A percentile compares a stretch with the other conserved stretches of the same genome.
These are phyloP conservation scores for Cyberlindnera xylosilytica DNA, from an alignment of 805 yeast genomes.

Conservation along the genomic window DNA sequence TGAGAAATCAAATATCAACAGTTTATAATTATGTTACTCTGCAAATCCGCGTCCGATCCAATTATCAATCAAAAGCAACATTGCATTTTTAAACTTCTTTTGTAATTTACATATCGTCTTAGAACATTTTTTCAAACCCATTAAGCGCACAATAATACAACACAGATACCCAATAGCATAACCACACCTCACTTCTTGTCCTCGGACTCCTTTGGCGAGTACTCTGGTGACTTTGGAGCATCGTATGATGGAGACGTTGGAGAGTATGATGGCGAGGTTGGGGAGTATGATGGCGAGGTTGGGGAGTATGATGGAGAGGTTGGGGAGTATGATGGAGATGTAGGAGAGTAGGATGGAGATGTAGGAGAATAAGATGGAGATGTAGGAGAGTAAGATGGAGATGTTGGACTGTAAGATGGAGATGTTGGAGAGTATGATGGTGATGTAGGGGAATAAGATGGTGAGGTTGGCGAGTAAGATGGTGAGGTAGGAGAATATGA, in stretches of 20 bases:
- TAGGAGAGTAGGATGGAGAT: constrained; percentile 46
- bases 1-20: neutral
- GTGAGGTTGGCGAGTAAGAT: constrained; percentile 49
- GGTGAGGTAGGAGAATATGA: constrained; percentile 80
- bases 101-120: constrained; percentile 8
- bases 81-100: neutral
- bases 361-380: constrained; percentile 67
- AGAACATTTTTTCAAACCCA: constrained; percentile 1
- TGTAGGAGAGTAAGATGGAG: constrained; percentile 57
- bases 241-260: constrained; percentile 19
- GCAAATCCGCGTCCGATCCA: neutral
- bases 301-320: constrained; percentile 45
- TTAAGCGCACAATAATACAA: constrained; percentile 8
- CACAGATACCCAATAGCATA: constrained; percentile 2
- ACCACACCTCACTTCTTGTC: constrained; percentile 9
- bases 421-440: constrained; percentile 56
- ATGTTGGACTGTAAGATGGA: constrained; percentile 64
- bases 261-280: constrained; percentile 39
- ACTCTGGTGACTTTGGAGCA: constrained; percentile 19
- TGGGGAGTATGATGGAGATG: constrained; percentile 39
- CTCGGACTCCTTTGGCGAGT: constrained; percentile 13
- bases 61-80: neutral
- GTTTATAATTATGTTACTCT: too few relatives aligned
- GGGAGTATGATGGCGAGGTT: constrained; percentile 31
- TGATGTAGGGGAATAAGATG: constrained; percentile 60